Percentiles rank a stretch among this genome's conserved stretches.
Evolutionary conservation across 345 rosid species (phyloP).

Genomic region (Orychophragmus violaceus): DNA sequence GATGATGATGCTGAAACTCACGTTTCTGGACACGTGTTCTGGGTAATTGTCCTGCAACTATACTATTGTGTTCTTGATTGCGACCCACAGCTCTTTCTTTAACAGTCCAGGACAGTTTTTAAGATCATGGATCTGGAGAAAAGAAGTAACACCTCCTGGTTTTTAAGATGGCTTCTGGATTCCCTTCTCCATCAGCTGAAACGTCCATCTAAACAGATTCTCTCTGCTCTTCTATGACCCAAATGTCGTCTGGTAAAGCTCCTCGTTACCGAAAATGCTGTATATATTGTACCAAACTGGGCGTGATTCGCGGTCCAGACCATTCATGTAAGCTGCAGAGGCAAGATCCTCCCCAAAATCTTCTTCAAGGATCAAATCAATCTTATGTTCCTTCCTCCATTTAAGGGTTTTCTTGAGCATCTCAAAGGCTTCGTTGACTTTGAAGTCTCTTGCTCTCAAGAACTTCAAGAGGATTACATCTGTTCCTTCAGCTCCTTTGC

Average conservation of each 20-base stretch:
- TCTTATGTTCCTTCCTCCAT: constrained; percentile 59
- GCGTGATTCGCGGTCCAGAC: constrained; percentile 67
- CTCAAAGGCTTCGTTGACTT: constrained; percentile 70
- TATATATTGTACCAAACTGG: constrained; percentile 68
- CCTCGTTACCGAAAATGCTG: constrained; percentile 46
- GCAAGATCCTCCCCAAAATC: constrained; percentile 42
- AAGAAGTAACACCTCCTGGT: constrained; percentile 70
- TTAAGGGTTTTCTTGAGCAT: constrained; percentile 73
- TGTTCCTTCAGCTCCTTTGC: constrained; percentile 56
- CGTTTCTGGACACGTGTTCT: constrained; percentile 70
- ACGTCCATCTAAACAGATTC: constrained; percentile 70
- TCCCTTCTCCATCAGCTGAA: constrained; percentile 79
- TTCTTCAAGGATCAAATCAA: constrained; percentile 51
- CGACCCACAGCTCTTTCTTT: constrained; percentile 55
- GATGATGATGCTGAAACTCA: no score
- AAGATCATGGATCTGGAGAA: constrained; percentile 80
- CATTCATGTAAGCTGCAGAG: constrained; percentile 53
- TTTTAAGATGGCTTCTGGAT: constrained; percentile 67
- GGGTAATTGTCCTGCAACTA: constrained; percentile 83
- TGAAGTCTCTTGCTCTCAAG: constrained; percentile 85
- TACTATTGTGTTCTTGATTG: constrained; percentile 50
- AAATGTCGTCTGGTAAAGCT: constrained; percentile 54
- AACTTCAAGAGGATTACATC: constrained; percentile 73
- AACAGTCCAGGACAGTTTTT: constrained; percentile 60
- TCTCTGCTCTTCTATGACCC: constrained; percentile 56